A percentile compares a stretch with the other conserved stretches of the same genome.
Conservation (phyloP, 192 early-diverging fungal species). For the Lunasporangiospora selenospora region DNA sequence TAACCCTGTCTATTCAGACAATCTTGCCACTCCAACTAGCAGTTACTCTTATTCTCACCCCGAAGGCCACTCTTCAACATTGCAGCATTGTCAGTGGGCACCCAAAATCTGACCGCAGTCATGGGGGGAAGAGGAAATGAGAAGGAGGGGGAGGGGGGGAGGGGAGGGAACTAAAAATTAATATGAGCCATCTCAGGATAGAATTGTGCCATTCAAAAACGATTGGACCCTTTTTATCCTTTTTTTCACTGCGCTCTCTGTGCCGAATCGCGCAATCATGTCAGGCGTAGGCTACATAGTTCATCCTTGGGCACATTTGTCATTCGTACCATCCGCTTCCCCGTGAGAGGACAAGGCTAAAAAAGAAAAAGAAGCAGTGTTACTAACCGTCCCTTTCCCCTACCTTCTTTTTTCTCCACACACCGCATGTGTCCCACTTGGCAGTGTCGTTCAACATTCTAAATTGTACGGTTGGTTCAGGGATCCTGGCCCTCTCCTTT, state of each 20-base stretch:
- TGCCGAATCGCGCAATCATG: background rate
- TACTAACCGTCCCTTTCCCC: background rate
- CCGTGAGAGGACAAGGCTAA: background rate
- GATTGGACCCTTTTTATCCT: no score
- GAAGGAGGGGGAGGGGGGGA: no score
- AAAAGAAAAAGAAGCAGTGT: background rate
- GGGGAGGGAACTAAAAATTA: no score
- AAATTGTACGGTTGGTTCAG: slow-evolving; percentile 73
- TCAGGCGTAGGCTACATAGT: background rate
- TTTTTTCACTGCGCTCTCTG: no score
- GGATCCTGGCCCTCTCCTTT: slow-evolving; percentile 71
- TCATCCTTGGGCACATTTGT: slow-evolving; percentile 1
- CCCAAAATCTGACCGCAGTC: background rate
- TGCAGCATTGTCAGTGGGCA: background rate
- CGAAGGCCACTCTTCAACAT: background rate
- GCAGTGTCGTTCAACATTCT: slow-evolving; percentile 67
- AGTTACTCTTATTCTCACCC: background rate
- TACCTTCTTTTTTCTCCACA: background rate
- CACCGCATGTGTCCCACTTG: no score
- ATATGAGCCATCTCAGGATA: no score
- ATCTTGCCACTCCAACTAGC: background rate
- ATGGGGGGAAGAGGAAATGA: background rate
- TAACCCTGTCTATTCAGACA: background rate
- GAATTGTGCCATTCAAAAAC: no score
- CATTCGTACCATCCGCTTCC: background rate